Evolutionary conservation across 805 yeast species (phyloP), one percentile per base, ranked within the genome.

Genomic region (Yarrowia sp.): DNA sequence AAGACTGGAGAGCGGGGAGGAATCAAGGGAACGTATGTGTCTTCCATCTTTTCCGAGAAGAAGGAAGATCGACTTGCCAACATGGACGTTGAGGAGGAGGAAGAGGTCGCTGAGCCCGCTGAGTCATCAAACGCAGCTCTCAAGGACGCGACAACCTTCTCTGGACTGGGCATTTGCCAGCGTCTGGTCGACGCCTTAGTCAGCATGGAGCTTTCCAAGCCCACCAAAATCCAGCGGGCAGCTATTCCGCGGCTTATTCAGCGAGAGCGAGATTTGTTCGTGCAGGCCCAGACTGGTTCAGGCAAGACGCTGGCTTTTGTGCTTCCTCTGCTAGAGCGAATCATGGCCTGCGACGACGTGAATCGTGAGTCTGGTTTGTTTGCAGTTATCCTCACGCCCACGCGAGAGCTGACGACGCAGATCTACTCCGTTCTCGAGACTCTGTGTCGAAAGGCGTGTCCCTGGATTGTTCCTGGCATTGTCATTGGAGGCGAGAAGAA

Each of bases 401-500:
- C 99, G 0, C 82, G 99, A 73, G 99, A 94, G 74, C 80, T 94
- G 69, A 97, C 98, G 0, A 83, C 84, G 6, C 99, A 94, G 73
- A 91, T 93, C 56, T 87, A 88, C 70, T 77, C 87, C 6, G 97
- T 92, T 3, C 78, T 91, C 63, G 93, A 88, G 67, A 78, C 83
- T 1, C 73, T 94, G 31, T 63, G 65, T 10, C 55, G 67, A 29
- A 80, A 87, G 62, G 84, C 92, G 70, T 87, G 93, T 71, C 96
- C 89, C 70, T 84, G 88, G 73, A 81, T 94, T 42, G 99, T 96
- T 5, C 97, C 99, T 0, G 97, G 98, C 38, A 83, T 92, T 39
- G 96, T 94, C 24, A 91, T 91, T 75, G 99, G 99, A 70, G 99
- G 99, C 65, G 99, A 94, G 72, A 92, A 93, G 81, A 93, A 93